Percentiles rank a stretch among this genome's conserved stretches.
These are phyloP conservation scores for Hordeum pubiflorum DNA, from an alignment of 202 grass and related monocot species.

Conservation along the genomic window DNA sequence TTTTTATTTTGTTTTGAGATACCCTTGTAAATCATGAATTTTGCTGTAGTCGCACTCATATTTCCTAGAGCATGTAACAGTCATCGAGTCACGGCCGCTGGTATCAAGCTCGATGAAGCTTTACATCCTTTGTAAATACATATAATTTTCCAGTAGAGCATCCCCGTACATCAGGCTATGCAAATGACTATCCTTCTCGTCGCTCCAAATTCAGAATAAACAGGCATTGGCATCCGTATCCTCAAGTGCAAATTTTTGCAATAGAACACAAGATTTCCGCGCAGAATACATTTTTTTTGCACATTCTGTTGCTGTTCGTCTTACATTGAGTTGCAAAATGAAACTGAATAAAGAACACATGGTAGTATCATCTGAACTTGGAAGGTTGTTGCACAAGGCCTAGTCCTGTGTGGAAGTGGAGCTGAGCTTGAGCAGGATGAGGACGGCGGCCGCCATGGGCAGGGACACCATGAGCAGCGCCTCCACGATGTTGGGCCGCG, in stretches of 20 bases:
- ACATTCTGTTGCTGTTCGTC: not conserved
- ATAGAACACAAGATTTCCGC: not conserved
- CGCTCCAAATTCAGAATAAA: not conserved
- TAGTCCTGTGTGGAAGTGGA: not conserved
- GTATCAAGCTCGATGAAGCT: not conserved
- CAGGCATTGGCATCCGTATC: no score
- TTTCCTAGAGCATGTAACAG: constrained; percentile 13
- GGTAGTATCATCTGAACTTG: not conserved
- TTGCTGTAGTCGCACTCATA: not conserved
- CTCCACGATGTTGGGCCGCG: constrained; percentile 58
- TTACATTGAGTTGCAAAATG: not conserved
- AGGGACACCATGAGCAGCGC: constrained; percentile 71
- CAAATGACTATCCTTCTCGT: not conserved
- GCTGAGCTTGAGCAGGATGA: constrained; percentile 59
- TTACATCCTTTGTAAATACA: constrained; percentile 23
- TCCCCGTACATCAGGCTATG: not conserved
- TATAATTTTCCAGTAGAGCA: not conserved
- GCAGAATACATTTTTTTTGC: not conserved
- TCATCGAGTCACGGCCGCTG: not conserved
- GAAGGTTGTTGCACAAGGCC: not conserved
- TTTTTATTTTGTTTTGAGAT: not conserved
- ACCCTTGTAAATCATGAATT: constrained; percentile 21
- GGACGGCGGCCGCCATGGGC: constrained; percentile 45
- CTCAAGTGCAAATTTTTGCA: not conserved
- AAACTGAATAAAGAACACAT: not conserved